These are phyloP conservation scores for Aspergillus caelatus DNA, from an alignment of 2,329 filamentous ascomycete species.

Conservation along the genomic window DNA sequence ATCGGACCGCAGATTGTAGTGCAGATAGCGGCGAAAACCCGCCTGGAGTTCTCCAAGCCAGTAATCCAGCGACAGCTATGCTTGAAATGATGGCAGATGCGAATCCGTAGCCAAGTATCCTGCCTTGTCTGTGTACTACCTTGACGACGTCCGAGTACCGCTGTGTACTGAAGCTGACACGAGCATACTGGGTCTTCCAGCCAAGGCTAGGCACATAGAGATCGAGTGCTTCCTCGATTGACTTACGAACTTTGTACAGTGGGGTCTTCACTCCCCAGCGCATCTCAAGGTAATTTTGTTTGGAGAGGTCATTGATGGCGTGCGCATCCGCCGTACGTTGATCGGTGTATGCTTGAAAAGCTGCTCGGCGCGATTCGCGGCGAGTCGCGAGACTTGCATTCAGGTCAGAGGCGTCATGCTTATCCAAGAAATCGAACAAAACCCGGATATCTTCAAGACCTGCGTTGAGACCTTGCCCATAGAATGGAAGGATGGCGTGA, in stretches of 20 bases:
- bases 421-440: conserved; percentile 80
- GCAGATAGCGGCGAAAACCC: conserved; percentile 23
- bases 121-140: conserved; percentile 70
- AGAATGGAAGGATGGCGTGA: conserved; percentile 98
- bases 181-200: conserved; percentile 89
- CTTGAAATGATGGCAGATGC: conserved; percentile 31
- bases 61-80: conserved; percentile 31
- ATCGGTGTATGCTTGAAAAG: conserved; percentile 74
- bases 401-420: conserved; percentile 53
- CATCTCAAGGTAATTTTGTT: conserved; percentile 95
- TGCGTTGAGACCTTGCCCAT: conserved; percentile 97
- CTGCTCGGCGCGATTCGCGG: conserved; percentile 41
- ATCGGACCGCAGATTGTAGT: conserved; percentile 17
- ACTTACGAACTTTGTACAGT: conserved; percentile 79
- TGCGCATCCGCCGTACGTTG: conserved; percentile 77
- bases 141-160: conserved; percentile 80
- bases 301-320: conserved; percentile 88
- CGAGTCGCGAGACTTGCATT: conserved; percentile 46
- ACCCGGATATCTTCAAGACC: conserved; percentile 92
- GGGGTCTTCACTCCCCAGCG: conserved; percentile 77
- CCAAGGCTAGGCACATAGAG: conserved; percentile 75
- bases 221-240: conserved; percentile 80
- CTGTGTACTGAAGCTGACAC: conserved; percentile 92
- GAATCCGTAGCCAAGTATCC: conserved; percentile 53
- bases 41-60: conserved; percentile 35